Conservation (phyloP, 257 asterid species). For the Solanum neorickii region DNA sequence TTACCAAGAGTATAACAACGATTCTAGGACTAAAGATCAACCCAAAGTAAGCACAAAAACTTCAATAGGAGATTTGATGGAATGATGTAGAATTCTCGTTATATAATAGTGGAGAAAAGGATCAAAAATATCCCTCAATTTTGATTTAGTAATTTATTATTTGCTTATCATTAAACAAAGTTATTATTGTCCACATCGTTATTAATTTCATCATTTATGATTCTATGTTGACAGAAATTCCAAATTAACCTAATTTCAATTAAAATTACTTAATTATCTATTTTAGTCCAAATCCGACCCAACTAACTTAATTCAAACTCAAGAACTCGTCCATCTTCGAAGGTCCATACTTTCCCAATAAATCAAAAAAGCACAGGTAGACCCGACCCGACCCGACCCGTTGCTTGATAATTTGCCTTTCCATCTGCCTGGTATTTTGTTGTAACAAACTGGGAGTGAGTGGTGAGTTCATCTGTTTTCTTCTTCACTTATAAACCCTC, state of each 20-base stretch:
- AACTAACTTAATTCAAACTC: too few relatives aligned
- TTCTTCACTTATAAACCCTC: neutral
- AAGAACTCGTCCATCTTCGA: too few relatives aligned
- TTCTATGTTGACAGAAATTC: accelerated
- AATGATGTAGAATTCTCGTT: neutral
- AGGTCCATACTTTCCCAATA: neutral
- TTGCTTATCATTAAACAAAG: accelerated
- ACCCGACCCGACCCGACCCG: neutral
- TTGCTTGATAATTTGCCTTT: neutral
- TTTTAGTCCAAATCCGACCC: too few relatives aligned
- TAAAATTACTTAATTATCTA: too few relatives aligned
- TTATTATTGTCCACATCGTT: accelerated
- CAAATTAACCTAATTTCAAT: too few relatives aligned
- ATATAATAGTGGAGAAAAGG: too few relatives aligned
- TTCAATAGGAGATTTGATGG: neutral
- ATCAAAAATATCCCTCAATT: accelerated
- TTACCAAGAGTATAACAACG: neutral
- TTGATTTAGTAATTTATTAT: too few relatives aligned
- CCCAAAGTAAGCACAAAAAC: neutral
- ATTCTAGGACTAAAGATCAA: neutral
- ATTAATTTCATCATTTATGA: too few relatives aligned
- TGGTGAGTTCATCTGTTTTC: neutral
- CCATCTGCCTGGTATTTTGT: neutral
- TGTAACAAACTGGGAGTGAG: neutral
- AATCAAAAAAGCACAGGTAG: neutral